Evolutionary conservation across 352 stramenopile species (phyloP).

Genomic region (Pythium apleroticum): DNA sequence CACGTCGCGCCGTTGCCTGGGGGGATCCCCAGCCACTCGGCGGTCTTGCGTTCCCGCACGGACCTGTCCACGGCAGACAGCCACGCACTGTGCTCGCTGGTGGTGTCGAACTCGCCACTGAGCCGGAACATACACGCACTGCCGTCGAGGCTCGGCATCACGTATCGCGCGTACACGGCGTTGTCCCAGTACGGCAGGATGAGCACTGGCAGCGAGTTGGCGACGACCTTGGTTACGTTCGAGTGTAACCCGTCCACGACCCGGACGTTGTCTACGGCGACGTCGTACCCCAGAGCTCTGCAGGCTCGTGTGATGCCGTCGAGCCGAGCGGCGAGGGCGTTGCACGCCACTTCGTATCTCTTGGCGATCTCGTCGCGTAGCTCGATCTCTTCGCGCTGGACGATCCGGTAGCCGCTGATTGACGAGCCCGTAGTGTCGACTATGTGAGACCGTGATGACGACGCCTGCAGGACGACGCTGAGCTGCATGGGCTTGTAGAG

Average conservation of each 20-base stretch:
- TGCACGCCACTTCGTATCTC: conserved; percentile 3
- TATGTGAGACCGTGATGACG: neutral
- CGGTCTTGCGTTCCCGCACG: conserved; percentile 35
- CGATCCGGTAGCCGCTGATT: conserved; percentile 14
- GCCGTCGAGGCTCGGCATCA: conserved; percentile 35
- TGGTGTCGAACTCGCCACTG: conserved; percentile 31
- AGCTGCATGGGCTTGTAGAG: conserved; percentile 37
- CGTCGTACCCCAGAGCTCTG: conserved; percentile 21
- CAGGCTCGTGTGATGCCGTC: neutral
- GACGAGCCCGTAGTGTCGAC: neutral
- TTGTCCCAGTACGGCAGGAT: conserved; percentile 50
- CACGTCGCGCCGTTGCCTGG: conserved; percentile 21
- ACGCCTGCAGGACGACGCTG: conserved; percentile 28
- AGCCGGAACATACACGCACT: conserved; percentile 43
- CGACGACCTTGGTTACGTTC: conserved; percentile 27
- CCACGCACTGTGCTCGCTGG: conserved; percentile 1
- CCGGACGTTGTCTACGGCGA: conserved; percentile 8
- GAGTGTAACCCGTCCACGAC: conserved; percentile 26
- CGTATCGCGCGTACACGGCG: conserved; percentile 30
- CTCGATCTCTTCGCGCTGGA: neutral
- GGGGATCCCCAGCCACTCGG: conserved; percentile 32
- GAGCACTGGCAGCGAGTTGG: conserved; percentile 32
- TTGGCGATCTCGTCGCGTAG: neutral
- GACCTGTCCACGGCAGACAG: conserved; percentile 31
- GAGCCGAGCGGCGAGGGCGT: conserved; percentile 1